Base-by-base conservation (phyloP, 805 yeast genomes). In the Myxozyma neglecta region DNA sequence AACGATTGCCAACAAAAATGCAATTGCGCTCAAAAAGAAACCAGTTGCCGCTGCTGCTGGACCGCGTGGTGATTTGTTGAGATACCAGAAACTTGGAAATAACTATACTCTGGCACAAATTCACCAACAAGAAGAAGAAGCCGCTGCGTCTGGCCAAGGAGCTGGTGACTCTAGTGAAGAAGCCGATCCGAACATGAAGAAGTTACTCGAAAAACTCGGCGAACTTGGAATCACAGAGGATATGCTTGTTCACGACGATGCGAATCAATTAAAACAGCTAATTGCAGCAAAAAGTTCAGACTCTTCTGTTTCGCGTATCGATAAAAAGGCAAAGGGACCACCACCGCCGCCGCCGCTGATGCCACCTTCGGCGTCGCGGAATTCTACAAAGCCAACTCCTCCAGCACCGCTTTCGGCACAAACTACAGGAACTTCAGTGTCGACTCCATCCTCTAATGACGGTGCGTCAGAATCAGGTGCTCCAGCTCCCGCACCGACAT, bases 1-100 rank as follows among this genome's bases (percentile, higher is more conserved):
- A 62, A 94, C 99, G 0, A 79, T 85, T 13, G 85, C 84, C 71
- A 94, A 93, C 76, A 90, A 89, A 70, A 90, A 89, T 69, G 97
- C 97, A 2, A 83, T 92, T 66, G 94, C 92, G 9, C 77, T 90
- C 72, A 85, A 87, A 72, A 85, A 83, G 70, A 77, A 78, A 35
- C 77, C 76, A 0, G 73, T 47, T 66, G 64, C 68, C 11, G 73
- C 53, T 67, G 76, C 75, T 11, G 79, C 79, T 6, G 92, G 93
- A 0, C 88, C 89, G 18, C 74, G 93, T 56, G 93, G 93, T 35
- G 67, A 64, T 32, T 8, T 57, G 42, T 24, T 64, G 53, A 55
- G 66, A 14, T 64, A 64, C 29, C 65, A 64, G 43, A 62, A 60
- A 32, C 46, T 62, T 35, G 67, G 67, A 7, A 64, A 64, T 39